Conservation (phyloP, 805 yeast species). For the Wickerhamiella australiensis region DNA sequence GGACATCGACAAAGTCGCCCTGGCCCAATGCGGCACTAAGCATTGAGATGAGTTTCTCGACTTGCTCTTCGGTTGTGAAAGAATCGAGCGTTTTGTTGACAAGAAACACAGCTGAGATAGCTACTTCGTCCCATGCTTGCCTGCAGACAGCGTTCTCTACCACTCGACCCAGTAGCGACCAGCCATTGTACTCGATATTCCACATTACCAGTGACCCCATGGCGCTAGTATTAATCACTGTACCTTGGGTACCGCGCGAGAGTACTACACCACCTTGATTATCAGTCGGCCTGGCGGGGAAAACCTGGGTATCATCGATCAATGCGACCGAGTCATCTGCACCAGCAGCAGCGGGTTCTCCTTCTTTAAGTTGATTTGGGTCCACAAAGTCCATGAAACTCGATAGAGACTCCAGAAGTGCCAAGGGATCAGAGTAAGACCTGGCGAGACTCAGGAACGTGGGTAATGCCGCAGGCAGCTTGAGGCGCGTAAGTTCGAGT, state of each 20-base stretch:
- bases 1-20: conserved; percentile 48
- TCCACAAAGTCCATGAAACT: conserved; percentile 39
- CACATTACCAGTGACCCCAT: conserved; percentile 44
- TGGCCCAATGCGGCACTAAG: conserved; percentile 37
- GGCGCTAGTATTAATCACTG: conserved; percentile 36
- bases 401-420: conserved; percentile 44
- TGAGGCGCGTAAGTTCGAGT: conserved; percentile 43
- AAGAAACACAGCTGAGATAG: conserved; percentile 41
- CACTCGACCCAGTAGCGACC: conserved; percentile 73
- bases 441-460: conserved; percentile 52
- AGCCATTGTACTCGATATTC: conserved; percentile 65
- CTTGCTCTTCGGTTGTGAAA: conserved; percentile 32
- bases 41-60: conserved; percentile 26
- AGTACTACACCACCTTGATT: conserved; percentile 35
- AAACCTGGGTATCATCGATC: conserved; percentile 39
- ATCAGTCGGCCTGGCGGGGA: conserved; percentile 45
- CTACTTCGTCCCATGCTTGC: conserved; percentile 28
- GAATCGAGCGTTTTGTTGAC: conserved; percentile 37
- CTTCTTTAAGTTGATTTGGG: conserved; percentile 24
- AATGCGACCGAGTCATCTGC: conserved; percentile 32
- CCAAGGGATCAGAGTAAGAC: conserved; percentile 43
- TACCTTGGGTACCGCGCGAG: conserved; percentile 52
- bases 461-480: conserved; percentile 53
- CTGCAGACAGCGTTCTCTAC: conserved; percentile 44
- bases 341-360: conserved; percentile 16